Base-by-base conservation (phyloP, 2,329 filamentous ascomycete species). In the Didymella pinodella region DNA sequence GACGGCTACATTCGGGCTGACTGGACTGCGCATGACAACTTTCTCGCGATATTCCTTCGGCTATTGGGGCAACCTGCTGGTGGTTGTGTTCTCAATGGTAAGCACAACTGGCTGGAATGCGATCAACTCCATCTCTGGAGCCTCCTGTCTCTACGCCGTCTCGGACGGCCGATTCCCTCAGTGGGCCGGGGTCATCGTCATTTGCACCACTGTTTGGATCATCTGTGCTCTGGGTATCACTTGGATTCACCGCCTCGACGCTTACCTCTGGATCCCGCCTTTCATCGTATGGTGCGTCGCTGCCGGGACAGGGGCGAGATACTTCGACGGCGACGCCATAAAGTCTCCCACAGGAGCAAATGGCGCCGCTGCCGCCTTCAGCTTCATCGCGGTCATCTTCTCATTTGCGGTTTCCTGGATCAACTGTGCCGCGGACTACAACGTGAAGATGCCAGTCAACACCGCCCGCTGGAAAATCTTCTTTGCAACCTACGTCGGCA, bases 41-140 rank as follows among this genome's bases (percentile, higher is more conserved):
- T 77, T 77, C 31, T 66, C 65, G 14, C 66, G 76, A 32, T 78
- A 77, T 57, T 77, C 75, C 3, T 78, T 78, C 57, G 75, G 75
- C 38, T 77, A 77, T 34, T 78, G 75, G 75, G 75, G 75, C 3
- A 77, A 76, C 31, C 63, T 77, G 18, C 67, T 77, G 3, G 73
- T 77, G 2, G 73, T 78, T 0, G 43, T 77, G 25, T 78, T 78
- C 57, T 77, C 73, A 3, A 77, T 77, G 69, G 61, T 77, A 18
- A 70, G 72, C 38, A 77, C 75, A 20, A 77, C 75, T 20, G 75
- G 75, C 7, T 78, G 75, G 76, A 77, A 77, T 40, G 75, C 74
- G 16, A 77, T 78, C 48, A 78, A 78, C 55, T 75, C 73, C 8
- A 78, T 78, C 40, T 77, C 75, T 6, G 76, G 75, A 2, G 74